Percentiles rank a stretch among this genome's conserved stretches.
These are phyloP conservation scores for Colletotrichum sp. DNA, from an alignment of 2,329 filamentous ascomycete species.

Conservation along the genomic window DNA sequence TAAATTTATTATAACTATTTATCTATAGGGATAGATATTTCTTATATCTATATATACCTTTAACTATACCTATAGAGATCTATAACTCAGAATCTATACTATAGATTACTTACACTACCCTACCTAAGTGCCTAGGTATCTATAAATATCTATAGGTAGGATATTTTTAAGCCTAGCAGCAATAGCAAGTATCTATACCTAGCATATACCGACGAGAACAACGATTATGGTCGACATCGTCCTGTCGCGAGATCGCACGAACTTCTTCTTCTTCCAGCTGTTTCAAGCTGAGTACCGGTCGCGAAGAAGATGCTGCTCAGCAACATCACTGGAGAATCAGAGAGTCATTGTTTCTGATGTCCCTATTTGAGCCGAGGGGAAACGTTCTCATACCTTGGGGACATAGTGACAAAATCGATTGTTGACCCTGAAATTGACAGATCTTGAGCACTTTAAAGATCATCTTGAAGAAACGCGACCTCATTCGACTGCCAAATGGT, in stretches of 20 bases:
- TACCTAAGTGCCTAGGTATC: too few species aligned
- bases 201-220: not conserved
- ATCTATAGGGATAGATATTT: too few species aligned
- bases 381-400: not conserved
- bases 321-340: too few species aligned
- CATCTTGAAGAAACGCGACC: not conserved
- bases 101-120: too few species aligned
- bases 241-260: not conserved
- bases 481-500: not conserved
- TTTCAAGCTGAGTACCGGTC: not conserved
- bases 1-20: too few species aligned
- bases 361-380: not conserved
- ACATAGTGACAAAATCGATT: not conserved
- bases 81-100: too few species aligned
- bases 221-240: rapidly evolving
- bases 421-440: not conserved
- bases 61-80: too few species aligned
- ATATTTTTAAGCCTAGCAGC: too few species aligned
- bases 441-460: not conserved
- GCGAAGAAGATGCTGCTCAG: not conserved
- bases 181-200: not conserved
- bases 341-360: not conserved
- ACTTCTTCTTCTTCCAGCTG: not conserved
- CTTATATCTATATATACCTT: too few species aligned
- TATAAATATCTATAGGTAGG: too few species aligned